A percentile compares a stretch with the other conserved stretches of the same genome.
phyloP scores from a whole-genome alignment of 805 yeast genomes.

The Kazachstania kunashirensis region DNA sequence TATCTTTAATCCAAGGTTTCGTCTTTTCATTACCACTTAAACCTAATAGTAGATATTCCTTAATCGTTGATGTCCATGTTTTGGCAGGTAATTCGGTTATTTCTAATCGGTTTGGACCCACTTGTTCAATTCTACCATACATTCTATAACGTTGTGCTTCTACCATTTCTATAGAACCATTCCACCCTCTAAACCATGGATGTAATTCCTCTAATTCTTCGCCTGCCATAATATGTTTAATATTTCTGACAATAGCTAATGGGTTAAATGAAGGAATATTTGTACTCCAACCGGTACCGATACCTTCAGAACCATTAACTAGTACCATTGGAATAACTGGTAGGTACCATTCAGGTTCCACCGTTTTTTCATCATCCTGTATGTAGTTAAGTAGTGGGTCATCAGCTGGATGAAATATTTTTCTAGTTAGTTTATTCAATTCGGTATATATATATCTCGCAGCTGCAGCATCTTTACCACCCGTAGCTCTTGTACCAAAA shows the following conservation, averaged over 20 bases:
- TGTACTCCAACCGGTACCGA: conserved; percentile 98
- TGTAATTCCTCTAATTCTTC: conserved; percentile 62
- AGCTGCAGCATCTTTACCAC: conserved; percentile 98
- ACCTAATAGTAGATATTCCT: conserved; percentile 71
- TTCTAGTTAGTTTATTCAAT: conserved; percentile 62
- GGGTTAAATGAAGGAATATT: conserved; percentile 89
- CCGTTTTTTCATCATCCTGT: conserved; percentile 87
- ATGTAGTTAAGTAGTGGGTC: conserved; percentile 67
- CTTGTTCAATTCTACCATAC: conserved; percentile 70
- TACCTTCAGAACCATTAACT: conserved; percentile 95
- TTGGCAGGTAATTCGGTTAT: conserved; percentile 89
- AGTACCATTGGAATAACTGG: conserved; percentile 93
- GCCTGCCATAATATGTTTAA: conserved; percentile 62
- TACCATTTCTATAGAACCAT: conserved; percentile 60
- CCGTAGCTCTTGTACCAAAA: conserved; percentile 91
- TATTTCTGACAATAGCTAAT: conserved; percentile 62
- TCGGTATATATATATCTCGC: conserved; percentile 93
- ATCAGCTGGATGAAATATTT: conserved; percentile 70
- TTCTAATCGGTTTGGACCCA: conserved; percentile 70
- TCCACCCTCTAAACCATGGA: conserved; percentile 98
- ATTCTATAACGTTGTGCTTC: conserved; percentile 63
- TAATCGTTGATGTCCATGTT: conserved; percentile 86
- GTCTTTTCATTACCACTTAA: conserved; percentile 65
- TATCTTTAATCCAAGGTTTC: conserved; percentile 82
- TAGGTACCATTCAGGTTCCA: conserved; percentile 91